Evolutionary conservation across 192 early-diverging fungal species (phyloP).

Genomic region (Coemansia reversa): DNA sequence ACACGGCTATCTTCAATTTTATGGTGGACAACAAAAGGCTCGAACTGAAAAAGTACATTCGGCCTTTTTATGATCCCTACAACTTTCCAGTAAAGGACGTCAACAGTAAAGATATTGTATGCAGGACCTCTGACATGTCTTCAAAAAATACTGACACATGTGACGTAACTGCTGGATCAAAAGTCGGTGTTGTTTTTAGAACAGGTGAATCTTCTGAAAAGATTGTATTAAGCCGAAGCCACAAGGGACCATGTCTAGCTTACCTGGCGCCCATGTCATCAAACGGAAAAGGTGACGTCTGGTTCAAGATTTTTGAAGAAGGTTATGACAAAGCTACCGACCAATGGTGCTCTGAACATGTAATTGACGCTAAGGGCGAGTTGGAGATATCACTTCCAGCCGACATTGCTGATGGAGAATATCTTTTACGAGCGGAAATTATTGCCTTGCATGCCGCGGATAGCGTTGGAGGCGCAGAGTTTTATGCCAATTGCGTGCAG

Average conservation of each 20-base stretch:
- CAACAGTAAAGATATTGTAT: slow-evolving; percentile 13
- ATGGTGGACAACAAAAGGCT: slow-evolving; percentile 15
- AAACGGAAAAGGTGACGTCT: slow-evolving; percentile 19
- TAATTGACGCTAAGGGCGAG: slow-evolving; percentile 24
- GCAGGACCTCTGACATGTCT: slow-evolving; percentile 11
- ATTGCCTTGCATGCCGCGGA: slow-evolving; percentile 25
- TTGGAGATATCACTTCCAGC: slow-evolving; percentile 25
- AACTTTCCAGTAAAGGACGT: slow-evolving; percentile 33
- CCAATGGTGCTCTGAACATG: slow-evolving; percentile 29
- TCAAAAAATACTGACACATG: slow-evolving; percentile 1
- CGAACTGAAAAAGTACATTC: slow-evolving; percentile 27
- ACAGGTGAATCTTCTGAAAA: background rate
- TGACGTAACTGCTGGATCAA: slow-evolving; percentile 24
- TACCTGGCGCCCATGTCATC: slow-evolving; percentile 21
- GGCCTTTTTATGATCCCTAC: slow-evolving; percentile 10
- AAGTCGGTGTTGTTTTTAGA: slow-evolving; percentile 17
- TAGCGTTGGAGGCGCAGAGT: slow-evolving; percentile 11
- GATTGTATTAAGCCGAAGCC: background rate
- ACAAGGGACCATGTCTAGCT: slow-evolving; percentile 27
- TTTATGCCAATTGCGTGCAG: slow-evolving; percentile 14
- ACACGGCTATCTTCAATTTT: slow-evolving; percentile 19
- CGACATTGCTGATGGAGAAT: slow-evolving; percentile 20
- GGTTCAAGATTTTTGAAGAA: slow-evolving; percentile 42
- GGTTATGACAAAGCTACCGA: slow-evolving; percentile 18
- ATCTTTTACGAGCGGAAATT: slow-evolving; percentile 19